Percentiles rank a stretch among this genome's conserved stretches.
Evolutionary conservation across 495 filamentous ascomycete species (phyloP).

Genomic region (Hypoxylon intermedium): DNA sequence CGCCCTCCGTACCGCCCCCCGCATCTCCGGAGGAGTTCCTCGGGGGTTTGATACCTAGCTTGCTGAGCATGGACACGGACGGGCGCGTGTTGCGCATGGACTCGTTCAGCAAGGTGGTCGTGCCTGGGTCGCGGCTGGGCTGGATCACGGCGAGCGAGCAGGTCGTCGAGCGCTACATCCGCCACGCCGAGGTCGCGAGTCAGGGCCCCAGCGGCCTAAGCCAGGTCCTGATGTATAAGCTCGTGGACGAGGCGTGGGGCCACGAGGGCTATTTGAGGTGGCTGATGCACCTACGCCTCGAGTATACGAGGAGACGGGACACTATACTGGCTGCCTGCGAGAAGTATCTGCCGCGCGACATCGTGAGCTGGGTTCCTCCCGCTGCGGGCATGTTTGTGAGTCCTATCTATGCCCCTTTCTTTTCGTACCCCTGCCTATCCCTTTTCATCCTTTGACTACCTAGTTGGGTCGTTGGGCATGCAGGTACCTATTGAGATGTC

Average conservation of each 20-base stretch:
- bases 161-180: slow-evolving; percentile 78
- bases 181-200: slow-evolving; percentile 76
- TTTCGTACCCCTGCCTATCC: background rate
- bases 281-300: slow-evolving; percentile 81
- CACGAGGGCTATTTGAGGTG: slow-evolving; percentile 90
- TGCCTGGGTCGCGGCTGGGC: slow-evolving; percentile 76
- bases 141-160: slow-evolving; percentile 86
- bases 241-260: slow-evolving; percentile 93
- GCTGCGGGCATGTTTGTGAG: slow-evolving; percentile 96
- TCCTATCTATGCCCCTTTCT: slow-evolving; percentile 30
- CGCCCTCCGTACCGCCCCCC: slow-evolving; percentile 9
- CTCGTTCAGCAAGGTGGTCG: slow-evolving; percentile 82
- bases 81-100: slow-evolving; percentile 76
- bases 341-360: slow-evolving; percentile 72
- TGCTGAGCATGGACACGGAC: slow-evolving; percentile 70
- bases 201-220: slow-evolving; percentile 86
- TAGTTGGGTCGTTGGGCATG: too few relatives aligned
- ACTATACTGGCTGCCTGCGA: slow-evolving; percentile 84
- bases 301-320: slow-evolving; percentile 82
- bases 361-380: slow-evolving; percentile 84
- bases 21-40: slow-evolving; percentile 55
- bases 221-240: slow-evolving; percentile 83
- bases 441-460: background rate
- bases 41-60: slow-evolving; percentile 60
- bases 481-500: too few relatives aligned